Base-by-base conservation (phyloP, 2,329 filamentous ascomycete species). In the Claviceps sp. region DNA sequence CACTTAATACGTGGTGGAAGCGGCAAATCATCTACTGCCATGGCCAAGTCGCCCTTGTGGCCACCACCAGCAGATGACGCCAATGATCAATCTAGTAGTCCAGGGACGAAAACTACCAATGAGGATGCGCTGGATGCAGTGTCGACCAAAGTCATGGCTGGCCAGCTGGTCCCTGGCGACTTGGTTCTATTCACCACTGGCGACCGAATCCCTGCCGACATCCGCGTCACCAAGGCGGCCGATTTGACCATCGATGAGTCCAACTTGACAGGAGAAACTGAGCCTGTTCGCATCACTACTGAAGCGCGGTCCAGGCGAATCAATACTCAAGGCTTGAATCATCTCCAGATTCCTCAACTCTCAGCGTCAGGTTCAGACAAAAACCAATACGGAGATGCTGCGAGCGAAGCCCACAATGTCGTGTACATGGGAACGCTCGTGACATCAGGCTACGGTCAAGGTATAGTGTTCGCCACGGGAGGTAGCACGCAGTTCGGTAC, bases 391-490 rank as follows among this genome's bases (percentile, higher is more conserved):
- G 76, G 81, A 48, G 55, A 60, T 4, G 30, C 20, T 9, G 70
- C 86, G 49, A 87, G 86, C 55, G 84, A 86, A 51, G 81, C 84
- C 60, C 87, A 85, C 61, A 97, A 98, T 62, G 90, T 98, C 65
- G 93, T 90, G 2, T 97, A 96, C 66, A 97, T 98, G 90, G 93
- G 93, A 30, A 98, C 93, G 2, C 69, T 98, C 57, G 89, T 98
- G 37, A 88, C 91, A 58, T 96, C 91, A 38, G 93, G 93, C 11
- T 85, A 98, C 62, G 93, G 93, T 0, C 90, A 95, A 66, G 93
- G 93, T 44, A 84, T 98, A 58, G 93, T 98, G n/a, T 94, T 96
- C 65, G 89, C 90, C 8, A 98, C 93, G 6, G 94, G 94, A 52
- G 86, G 87, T 36, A 82, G 87, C 54, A 98, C 94, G 0, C 89